These are phyloP conservation scores for Candida tibetensis DNA, from an alignment of 805 yeast species.

Conservation along the genomic window DNA sequence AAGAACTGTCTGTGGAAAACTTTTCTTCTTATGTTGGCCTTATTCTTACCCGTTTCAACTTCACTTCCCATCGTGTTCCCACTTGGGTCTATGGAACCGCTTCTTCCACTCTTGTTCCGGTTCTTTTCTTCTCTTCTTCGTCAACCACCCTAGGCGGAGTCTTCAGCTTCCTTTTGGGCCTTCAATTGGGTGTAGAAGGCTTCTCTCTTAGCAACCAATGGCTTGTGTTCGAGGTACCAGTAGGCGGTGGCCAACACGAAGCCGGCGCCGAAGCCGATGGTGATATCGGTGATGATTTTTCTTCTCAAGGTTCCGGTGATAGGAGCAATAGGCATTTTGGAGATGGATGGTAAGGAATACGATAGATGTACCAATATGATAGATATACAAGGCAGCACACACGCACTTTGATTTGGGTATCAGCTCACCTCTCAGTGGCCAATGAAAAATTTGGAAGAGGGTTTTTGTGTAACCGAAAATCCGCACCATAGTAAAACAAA, in stretches of 20 bases:
- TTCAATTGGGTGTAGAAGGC: constrained; percentile 78
- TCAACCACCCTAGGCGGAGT: constrained; percentile 24
- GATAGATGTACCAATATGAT: no score
- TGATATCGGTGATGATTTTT: constrained; percentile 75
- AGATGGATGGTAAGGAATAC: constrained; percentile 2
- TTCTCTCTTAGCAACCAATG: constrained; percentile 72
- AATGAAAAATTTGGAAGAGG: constrained; percentile 2
- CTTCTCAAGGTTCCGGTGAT: constrained; percentile 80
- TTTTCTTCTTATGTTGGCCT: no score
- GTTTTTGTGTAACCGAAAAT: not conserved
- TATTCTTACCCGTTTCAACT: no score
- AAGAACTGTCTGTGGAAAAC: no score
- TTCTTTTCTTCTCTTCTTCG: no score
- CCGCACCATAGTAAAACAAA: no score
- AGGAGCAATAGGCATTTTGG: constrained; percentile 73
- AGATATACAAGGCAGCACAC: no score
- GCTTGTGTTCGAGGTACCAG: constrained; percentile 90
- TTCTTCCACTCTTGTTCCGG: no score
- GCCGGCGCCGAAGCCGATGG: constrained; percentile 64
- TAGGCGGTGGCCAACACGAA: constrained; percentile 56
- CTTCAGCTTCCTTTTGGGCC: constrained; percentile 65
- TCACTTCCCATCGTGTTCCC: no score
- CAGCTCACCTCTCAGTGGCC: constrained; percentile 1
- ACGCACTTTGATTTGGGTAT: no score
- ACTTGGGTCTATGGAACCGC: no score